Base-by-base conservation (phyloP, 2,329 filamentous ascomycete species). In the Aulographum hederae region DNA sequence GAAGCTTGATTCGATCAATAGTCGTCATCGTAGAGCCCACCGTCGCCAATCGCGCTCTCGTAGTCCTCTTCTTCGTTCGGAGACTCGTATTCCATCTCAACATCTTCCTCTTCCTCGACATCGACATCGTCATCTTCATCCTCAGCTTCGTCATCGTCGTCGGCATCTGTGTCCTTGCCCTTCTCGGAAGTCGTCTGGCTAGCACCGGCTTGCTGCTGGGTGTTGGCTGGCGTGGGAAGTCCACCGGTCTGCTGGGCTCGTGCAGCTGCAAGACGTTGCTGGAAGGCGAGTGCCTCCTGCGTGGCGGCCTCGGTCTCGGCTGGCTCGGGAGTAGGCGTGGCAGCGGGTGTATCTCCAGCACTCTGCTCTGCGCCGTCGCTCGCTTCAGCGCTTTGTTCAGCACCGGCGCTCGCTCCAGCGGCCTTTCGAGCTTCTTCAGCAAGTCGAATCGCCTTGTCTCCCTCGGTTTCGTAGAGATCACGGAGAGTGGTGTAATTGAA, bases 101-200 rank as follows among this genome's bases (percentile, higher is more conserved):
- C 8, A n/a, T 8, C 21, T 8, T n/a, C n/a, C 8, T n/a, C 8
- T 8, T 13, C 26, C 26, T 18, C 36, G 20, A 49, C 48, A 4
- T 47, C 50, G 39, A 51, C 47, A 30, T 55, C 52, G 57, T 63
- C 46, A 51, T 58, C 46, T 57, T 58, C 32, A 51, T 50, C 50
- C 63, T 64, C 20, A 63, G 39, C 31, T 60, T 54, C 37, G 58
- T 48, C 50, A 61, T 56, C 48, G 58, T 63, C 51, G 58, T 61
- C 14, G 56, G 51, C 20, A 58, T 59, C 44, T 8, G n/a, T 25
- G 21, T 25, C 11, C 8, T 8, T 28, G 11, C 8, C 8, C 10
- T 28, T 28, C 8, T 8, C 27, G 8, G 10, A 14, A 12, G 27
- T 8, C 14, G 27, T 6, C 8, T 12, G 8, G 10, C 8, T 8